Conservation (phyloP, 2,329 filamentous ascomycete genomes). For the Pseudohalonectria lignicola region DNA sequence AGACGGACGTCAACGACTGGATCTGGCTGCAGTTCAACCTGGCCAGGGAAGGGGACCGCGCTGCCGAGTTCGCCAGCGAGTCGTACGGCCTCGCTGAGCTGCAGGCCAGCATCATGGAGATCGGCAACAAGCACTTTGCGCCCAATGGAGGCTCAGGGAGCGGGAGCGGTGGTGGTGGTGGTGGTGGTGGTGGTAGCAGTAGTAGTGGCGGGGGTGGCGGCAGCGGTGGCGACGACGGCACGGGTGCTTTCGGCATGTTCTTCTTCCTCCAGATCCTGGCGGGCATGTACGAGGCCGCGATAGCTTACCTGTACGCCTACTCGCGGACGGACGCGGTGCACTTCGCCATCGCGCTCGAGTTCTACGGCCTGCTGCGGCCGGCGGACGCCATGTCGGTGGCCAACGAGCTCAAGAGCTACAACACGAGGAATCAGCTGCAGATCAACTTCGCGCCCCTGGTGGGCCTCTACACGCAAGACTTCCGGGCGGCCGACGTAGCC, state of each 20-base stretch:
- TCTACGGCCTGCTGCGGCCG: slow-evolving; percentile 81
- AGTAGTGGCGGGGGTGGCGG: not conserved
- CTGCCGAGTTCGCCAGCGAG: slow-evolving; percentile 54
- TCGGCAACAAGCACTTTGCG: slow-evolving; percentile 77
- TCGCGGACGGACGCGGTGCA: slow-evolving; percentile 91
- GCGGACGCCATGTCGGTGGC: slow-evolving; percentile 67
- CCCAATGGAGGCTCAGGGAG: too few species aligned
- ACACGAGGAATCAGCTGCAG: slow-evolving; percentile 60
- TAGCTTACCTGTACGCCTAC: slow-evolving; percentile 84
- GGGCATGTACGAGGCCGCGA: slow-evolving; percentile 88
- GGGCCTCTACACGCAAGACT: slow-evolving; percentile 91
- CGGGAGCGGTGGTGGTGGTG: too few species aligned
- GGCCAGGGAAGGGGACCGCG: slow-evolving; percentile 52
- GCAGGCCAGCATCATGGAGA: slow-evolving; percentile 72
- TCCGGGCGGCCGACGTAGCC: slow-evolving; percentile 79
- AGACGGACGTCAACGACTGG: slow-evolving; percentile 58
- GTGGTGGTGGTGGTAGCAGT: not conserved
- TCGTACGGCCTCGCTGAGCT: slow-evolving; percentile 57
- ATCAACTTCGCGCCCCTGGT: slow-evolving; percentile 92
- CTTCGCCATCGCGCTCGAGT: slow-evolving; percentile 81
- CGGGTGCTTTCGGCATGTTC: slow-evolving; percentile 75
- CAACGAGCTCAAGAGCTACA: slow-evolving; percentile 58
- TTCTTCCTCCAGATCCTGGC: slow-evolving; percentile 87
- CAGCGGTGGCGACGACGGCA: slow-evolving; percentile 31
- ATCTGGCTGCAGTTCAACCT: slow-evolving; percentile 64